Conservation (phyloP, 805 yeast genomes). For the Schizosaccharomyces japonicus region DNA sequence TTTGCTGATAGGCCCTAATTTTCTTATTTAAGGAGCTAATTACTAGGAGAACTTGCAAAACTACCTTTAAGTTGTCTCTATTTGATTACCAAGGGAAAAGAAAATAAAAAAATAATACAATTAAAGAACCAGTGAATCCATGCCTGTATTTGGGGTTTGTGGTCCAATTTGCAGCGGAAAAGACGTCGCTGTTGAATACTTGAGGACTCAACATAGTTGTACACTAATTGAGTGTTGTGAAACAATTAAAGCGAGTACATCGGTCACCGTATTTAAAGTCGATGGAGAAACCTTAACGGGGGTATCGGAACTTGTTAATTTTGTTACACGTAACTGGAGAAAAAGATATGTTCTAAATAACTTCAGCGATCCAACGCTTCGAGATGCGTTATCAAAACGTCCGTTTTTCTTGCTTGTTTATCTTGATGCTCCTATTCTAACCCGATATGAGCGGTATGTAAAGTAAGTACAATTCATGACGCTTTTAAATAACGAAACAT, state of each 20-base stretch:
- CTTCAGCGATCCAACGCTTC: constrained; percentile 21
- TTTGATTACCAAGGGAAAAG: background rate
- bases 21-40: background rate
- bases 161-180: constrained; percentile 50
- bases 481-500: too few relatives aligned
- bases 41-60: background rate
- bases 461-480: background rate
- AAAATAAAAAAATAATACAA: too few relatives aligned
- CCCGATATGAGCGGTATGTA: constrained; percentile 19
- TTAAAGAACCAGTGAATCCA: too few relatives aligned
- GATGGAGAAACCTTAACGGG: constrained; percentile 3
- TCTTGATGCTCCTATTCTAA: constrained; percentile 43
- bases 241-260: background rate
- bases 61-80: background rate
- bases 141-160: constrained; percentile 35
- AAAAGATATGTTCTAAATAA: constrained; percentile 35
- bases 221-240: constrained; percentile 7
- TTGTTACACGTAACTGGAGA: constrained; percentile 45
- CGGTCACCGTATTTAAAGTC: background rate
- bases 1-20: background rate
- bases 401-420: constrained; percentile 69
- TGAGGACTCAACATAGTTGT: constrained; percentile 17
- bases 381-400: constrained; percentile 21
- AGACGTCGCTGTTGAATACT: constrained; percentile 34
- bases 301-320: constrained; percentile 27